These are phyloP conservation scores for Fusarium sp. DNA, from an alignment of 2,329 filamentous ascomycete genomes.

Conservation along the genomic window DNA sequence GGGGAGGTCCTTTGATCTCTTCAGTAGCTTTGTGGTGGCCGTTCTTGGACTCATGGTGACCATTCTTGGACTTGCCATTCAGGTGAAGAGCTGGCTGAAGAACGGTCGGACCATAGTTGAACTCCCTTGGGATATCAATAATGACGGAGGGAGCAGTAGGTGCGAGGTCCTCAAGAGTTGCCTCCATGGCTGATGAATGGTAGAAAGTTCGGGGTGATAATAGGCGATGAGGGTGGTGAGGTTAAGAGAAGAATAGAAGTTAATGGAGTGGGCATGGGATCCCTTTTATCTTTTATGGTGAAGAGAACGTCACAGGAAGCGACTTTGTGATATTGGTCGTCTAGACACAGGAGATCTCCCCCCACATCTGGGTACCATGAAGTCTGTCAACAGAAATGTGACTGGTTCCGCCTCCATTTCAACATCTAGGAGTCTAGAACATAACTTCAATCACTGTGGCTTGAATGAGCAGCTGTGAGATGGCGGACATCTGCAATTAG, in stretches of 20 bases:
- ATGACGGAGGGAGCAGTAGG: not conserved
- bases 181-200: not conserved
- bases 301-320: not conserved
- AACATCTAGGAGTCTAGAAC: not conserved
- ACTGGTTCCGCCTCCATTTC: not conserved
- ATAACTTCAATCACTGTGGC: not conserved
- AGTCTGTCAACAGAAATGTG: not conserved
- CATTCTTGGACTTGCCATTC: not conserved
- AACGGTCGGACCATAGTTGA: not conserved
- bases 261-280: fast-evolving
- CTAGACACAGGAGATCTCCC: fast-evolving
- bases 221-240: not conserved
- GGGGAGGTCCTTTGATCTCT: not conserved
- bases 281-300: not conserved
- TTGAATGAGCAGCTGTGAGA: fast-evolving
- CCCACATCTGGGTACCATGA: not conserved
- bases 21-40: not conserved
- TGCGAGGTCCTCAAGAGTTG: not conserved
- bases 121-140: not conserved
- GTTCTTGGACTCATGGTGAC: not conserved
- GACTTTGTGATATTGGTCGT: fast-evolving
- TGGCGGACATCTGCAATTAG: not conserved
- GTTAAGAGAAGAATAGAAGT: not conserved
- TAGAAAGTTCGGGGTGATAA: not conserved
- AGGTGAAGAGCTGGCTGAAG: not conserved